A percentile compares a stretch with the other conserved stretches of the same genome.
These are phyloP conservation scores for Phytopythium cucurbitacearum DNA, from an alignment of 352 stramenopile genomes.

Conservation along the genomic window DNA sequence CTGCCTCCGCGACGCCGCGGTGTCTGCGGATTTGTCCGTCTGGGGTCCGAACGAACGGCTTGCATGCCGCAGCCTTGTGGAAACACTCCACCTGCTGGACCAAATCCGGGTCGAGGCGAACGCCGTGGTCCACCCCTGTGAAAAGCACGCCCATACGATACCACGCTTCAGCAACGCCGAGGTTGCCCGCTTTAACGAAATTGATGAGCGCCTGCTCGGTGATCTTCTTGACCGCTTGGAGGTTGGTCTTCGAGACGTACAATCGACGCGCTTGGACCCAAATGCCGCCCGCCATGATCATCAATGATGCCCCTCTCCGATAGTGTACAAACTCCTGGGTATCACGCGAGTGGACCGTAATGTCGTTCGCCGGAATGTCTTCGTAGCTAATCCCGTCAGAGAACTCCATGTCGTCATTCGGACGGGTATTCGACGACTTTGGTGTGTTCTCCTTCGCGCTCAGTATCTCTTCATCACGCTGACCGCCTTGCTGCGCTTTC, in stretches of 20 bases:
- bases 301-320: constrained; percentile 13
- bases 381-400: constrained; percentile 25
- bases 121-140: constrained; percentile 15
- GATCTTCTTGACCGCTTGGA: constrained; percentile 4
- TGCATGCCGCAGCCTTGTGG: constrained; percentile 22
- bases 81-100: constrained; percentile 28
- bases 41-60: constrained; percentile 27
- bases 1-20: constrained; percentile 27
- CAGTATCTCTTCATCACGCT: no score
- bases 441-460: background rate
- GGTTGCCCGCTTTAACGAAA: constrained; percentile 22
- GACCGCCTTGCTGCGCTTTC: constrained; percentile 15
- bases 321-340: constrained; percentile 17
- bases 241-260: background rate
- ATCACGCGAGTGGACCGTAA: constrained; percentile 18
- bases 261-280: background rate
- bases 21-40: constrained; percentile 22
- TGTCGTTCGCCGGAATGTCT: constrained; percentile 22
- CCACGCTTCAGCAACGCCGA: constrained; percentile 30
- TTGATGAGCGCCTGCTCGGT: constrained; percentile 16
- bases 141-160: constrained; percentile 35
- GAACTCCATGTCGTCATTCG: background rate
- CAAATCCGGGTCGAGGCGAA: constrained; percentile 17
- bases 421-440: background rate
- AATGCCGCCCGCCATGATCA: constrained; percentile 13